phyloP scores from a whole-genome alignment of 345 rosid genomes.

The Citrus unshiu region DNA sequence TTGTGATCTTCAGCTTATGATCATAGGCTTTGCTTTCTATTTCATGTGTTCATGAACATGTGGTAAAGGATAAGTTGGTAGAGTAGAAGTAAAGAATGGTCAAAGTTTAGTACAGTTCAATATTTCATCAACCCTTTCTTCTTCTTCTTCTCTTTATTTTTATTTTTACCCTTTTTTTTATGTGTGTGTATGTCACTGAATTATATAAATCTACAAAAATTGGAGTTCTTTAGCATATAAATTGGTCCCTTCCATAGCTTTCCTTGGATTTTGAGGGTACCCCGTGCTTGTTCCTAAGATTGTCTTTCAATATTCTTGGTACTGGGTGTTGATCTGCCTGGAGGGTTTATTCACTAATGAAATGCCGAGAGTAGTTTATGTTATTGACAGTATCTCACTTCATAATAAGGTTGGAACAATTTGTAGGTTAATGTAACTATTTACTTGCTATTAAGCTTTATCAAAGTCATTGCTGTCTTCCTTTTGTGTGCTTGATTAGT shows the following conservation, averaged over 20 bases:
- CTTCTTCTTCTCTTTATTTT: not conserved
- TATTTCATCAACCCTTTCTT: too few species aligned
- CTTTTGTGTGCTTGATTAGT: not conserved
- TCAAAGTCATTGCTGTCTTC: not conserved
- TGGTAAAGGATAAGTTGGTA: not conserved
- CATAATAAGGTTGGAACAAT: not conserved
- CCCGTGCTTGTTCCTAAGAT: not conserved
- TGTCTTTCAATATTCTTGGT: not conserved
- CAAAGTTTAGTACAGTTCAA: not conserved
- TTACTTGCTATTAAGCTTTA: not conserved
- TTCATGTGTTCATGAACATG: not conserved
- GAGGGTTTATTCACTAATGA: not conserved
- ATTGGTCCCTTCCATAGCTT: not conserved
- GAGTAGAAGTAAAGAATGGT: not conserved
- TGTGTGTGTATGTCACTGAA: not conserved
- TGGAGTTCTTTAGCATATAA: not conserved
- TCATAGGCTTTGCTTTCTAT: not conserved
- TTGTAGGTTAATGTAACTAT: not conserved
- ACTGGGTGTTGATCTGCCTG: not conserved
- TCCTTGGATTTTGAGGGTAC: not conserved
- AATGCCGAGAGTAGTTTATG: not conserved
- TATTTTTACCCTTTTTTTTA: not conserved
- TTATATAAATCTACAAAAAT: not conserved
- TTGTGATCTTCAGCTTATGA: not conserved
- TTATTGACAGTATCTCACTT: not conserved